phyloP scores from a whole-genome alignment of 495 filamentous ascomycete genomes.

The Lindgomyces ingoldianus region DNA sequence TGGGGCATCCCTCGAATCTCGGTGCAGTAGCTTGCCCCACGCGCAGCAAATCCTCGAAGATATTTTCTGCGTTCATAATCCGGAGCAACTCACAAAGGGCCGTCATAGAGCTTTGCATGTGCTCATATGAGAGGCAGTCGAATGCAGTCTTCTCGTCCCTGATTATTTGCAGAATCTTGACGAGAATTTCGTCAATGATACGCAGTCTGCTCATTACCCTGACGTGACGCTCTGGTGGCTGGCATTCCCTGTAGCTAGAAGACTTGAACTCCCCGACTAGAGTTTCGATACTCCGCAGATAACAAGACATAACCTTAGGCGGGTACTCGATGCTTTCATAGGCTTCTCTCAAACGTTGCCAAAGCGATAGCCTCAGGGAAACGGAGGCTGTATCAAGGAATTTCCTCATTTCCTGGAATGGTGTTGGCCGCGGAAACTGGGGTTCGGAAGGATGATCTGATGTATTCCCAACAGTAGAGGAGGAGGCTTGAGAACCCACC shows the following conservation, averaged over 20 bases:
- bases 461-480: slow-evolving; percentile 47
- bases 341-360: slow-evolving; percentile 82
- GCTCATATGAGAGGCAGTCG: slow-evolving; percentile 79
- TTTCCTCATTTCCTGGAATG: slow-evolving; percentile 66
- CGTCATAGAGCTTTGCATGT: slow-evolving; percentile 67
- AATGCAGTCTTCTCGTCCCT: slow-evolving; percentile 63
- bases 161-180: slow-evolving; percentile 64
- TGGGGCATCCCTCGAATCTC: slow-evolving; percentile 44
- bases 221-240: slow-evolving; percentile 62
- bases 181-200: slow-evolving; percentile 72
- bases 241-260: slow-evolving; percentile 60
- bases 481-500: slow-evolving; percentile 9
- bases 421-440: not conserved
- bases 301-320: slow-evolving; percentile 83
- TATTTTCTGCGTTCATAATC: slow-evolving; percentile 72
- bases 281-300: slow-evolving; percentile 79
- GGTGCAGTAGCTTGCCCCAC: slow-evolving; percentile 62
- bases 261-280: slow-evolving; percentile 72
- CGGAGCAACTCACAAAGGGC: slow-evolving; percentile 66
- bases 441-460: slow-evolving; percentile 22
- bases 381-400: slow-evolving; percentile 81
- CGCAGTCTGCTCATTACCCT: slow-evolving; percentile 74
- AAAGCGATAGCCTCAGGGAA: slow-evolving; percentile 79
- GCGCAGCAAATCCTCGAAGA: slow-evolving; percentile 79
- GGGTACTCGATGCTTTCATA: slow-evolving; percentile 80